A percentile compares a stretch with the other conserved stretches of the same genome.
These are phyloP conservation scores for Pestalotiopsis sp. DNA, from an alignment of 2,329 filamentous ascomycete species.

Conservation along the genomic window DNA sequence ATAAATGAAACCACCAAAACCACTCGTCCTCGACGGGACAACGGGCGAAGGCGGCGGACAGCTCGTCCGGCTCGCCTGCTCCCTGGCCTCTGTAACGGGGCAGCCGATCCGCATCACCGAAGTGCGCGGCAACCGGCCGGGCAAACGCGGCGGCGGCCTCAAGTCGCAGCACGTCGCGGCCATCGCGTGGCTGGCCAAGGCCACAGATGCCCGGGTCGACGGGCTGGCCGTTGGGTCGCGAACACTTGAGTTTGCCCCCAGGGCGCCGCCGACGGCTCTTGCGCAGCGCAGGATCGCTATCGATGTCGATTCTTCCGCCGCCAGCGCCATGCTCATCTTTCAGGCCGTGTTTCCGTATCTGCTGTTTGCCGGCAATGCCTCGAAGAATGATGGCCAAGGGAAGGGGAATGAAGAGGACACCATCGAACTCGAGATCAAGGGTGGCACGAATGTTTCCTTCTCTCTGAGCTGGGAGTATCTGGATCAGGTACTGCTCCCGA, in stretches of 20 bases:
- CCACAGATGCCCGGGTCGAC: conserved; percentile 51
- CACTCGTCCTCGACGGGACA: conserved; percentile 54
- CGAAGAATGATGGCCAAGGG: background rate
- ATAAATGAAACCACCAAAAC: conserved; percentile 19
- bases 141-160: conserved; percentile 44
- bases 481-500: conserved; percentile 61
- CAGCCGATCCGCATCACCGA: conserved; percentile 56
- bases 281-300: conserved; percentile 49
- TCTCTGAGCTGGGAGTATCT: conserved; percentile 65
- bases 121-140: conserved; percentile 56
- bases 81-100: conserved; percentile 57
- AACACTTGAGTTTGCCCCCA: conserved; percentile 50
- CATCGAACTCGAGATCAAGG: conserved; percentile 53
- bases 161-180: conserved; percentile 63
- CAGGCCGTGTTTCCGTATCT: conserved; percentile 64
- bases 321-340: conserved; percentile 59
- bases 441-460: conserved; percentile 62
- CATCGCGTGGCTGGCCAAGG: conserved; percentile 55
- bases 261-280: conserved; percentile 39
- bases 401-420: conserved; percentile 20
- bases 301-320: conserved; percentile 49
- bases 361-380: conserved; percentile 44
- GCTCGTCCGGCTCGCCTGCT: conserved; percentile 58
- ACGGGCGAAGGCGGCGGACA: conserved; percentile 67
- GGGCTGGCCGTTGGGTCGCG: conserved; percentile 55